These are phyloP conservation scores for Epichloe aotearoae DNA, from an alignment of 2,329 filamentous ascomycete species.

Conservation along the genomic window DNA sequence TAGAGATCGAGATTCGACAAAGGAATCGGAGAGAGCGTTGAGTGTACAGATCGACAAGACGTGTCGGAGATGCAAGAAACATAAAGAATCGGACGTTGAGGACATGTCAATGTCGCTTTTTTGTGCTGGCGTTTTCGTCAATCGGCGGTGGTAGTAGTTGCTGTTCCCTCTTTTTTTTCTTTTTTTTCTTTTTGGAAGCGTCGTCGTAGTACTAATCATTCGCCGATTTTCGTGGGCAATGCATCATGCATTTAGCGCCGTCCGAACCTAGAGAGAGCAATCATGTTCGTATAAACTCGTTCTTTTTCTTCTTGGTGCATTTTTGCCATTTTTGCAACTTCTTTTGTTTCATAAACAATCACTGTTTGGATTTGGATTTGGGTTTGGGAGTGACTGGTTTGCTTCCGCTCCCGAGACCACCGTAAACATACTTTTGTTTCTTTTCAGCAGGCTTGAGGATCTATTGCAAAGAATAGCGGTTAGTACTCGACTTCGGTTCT, in stretches of 20 bases:
- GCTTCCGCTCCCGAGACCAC: slow-evolving; percentile 47
- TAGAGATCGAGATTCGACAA: slow-evolving; percentile 15
- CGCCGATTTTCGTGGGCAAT: slow-evolving; percentile 6
- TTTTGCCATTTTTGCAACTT: neutral
- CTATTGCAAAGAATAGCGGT: slow-evolving; percentile 29
- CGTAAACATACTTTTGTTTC: slow-evolving; percentile 99
- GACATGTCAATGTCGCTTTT: slow-evolving; percentile 2
- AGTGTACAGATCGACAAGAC: slow-evolving; percentile 8
- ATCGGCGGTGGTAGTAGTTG: slow-evolving; percentile 10
- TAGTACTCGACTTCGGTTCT: neutral
- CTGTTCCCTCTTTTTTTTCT: neutral
- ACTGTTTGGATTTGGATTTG: slow-evolving; percentile 13
- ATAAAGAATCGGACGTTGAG: neutral
- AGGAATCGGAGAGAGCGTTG: slow-evolving; percentile 10
- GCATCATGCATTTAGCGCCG: slow-evolving; percentile 56
- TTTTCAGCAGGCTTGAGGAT: slow-evolving; percentile 99
- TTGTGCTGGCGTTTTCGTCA: neutral
- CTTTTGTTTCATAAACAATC: slow-evolving; percentile 2
- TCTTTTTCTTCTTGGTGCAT: slow-evolving; percentile 6
- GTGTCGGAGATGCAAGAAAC: slow-evolving; percentile 5
- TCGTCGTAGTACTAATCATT: slow-evolving; percentile 10
- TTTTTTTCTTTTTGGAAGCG: neutral
- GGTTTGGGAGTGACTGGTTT: slow-evolving; percentile 13
- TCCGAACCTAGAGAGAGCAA: slow-evolving; percentile 84
- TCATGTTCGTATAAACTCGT: slow-evolving; percentile 42